Percentiles rank a stretch among this genome's conserved stretches.
These are phyloP conservation scores for Xylaria multiplex DNA, from an alignment of 2,329 filamentous ascomycete species.

Conservation along the genomic window DNA sequence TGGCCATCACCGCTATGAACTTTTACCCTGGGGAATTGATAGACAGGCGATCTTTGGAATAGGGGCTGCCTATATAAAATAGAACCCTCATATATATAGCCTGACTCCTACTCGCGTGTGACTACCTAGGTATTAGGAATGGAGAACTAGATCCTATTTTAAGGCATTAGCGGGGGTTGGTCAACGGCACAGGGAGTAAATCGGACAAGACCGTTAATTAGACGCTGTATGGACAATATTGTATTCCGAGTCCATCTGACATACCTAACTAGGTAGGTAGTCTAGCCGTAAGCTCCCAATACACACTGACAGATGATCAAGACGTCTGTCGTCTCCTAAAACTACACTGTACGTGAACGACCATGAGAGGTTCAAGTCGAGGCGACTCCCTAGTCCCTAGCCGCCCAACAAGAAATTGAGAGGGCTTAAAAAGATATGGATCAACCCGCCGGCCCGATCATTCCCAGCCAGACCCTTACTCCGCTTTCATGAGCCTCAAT, in stretches of 20 bases:
- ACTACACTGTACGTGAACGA: constrained; percentile 38
- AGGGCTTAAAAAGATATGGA: constrained; percentile 6
- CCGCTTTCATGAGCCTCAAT: constrained; percentile 25
- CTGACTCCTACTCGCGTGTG: too few species aligned
- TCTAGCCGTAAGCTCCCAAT: background rate
- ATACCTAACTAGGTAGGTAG: background rate
- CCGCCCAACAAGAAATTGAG: constrained; percentile 12
- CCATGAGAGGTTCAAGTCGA: background rate
- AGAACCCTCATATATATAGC: too few species aligned
- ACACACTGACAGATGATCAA: constrained; percentile 21
- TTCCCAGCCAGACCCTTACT: constrained; percentile 20
- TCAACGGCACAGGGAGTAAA: background rate
- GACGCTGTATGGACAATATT: constrained; percentile 17
- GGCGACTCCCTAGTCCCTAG: constrained; percentile 3
- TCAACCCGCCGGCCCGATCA: constrained; percentile 13
- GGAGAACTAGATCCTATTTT: background rate
- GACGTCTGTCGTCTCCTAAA: constrained; percentile 31
- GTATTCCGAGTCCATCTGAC: constrained; percentile 21
- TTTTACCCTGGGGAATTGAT: too few species aligned
- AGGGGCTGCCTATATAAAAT: too few species aligned
- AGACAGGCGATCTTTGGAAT: too few species aligned
- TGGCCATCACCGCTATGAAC: too few species aligned
- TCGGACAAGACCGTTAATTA: background rate
- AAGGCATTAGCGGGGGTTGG: too few species aligned
- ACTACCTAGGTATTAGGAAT: background rate